Base-by-base conservation (phyloP, 148 eudicot species). In the Amaranthus palmeri region DNA sequence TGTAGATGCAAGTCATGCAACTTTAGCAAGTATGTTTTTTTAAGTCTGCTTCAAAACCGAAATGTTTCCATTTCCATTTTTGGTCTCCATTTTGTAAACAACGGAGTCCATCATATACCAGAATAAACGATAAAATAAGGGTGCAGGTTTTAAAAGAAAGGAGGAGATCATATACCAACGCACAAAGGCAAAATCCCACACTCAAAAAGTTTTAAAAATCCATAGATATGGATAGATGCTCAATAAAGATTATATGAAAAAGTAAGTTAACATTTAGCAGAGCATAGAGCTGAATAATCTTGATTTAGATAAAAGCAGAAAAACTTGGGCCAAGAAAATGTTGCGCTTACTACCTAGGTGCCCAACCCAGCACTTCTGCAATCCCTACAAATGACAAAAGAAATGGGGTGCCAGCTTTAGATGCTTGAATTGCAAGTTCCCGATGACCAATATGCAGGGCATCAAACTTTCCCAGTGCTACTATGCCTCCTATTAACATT, bases 301-400 rank as follows among this genome's bases (percentile, higher is more conserved):
- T 47, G 36, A 25, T 25, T 25, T 0, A 25, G 36, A 12, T 50
- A 68, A 14, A 9, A 6, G 6, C 8, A 51, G 15, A 43, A 15
- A 74, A 61, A 6, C 36, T 8, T 47, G 42, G 10, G 46, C 8
- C 59, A 57, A 44, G n/a, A 48, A 44, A 60, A 51, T 5, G 61
- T 25, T 9, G 65, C 55, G 8, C n/a, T 17, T 14, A 65, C 55
- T 86, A 95, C 99, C 99, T 89, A 72, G 96, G 93, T 68, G 85
- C 89, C 97, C 99, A 95, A 51, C 99, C 99, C 83, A 92, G 82
- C 56, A 95, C 88, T 84, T 91, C 93, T 18, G 96, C 97, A 89
- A 95, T 95, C 82, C 99, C 99, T 70, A 85, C 90, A 77, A 95
- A 95, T 61, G 97, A 92, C 72, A 95, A 60, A 72, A 95, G 96